Base-by-base conservation (phyloP, 805 yeast genomes). In the Starmera dryadoides region DNA sequence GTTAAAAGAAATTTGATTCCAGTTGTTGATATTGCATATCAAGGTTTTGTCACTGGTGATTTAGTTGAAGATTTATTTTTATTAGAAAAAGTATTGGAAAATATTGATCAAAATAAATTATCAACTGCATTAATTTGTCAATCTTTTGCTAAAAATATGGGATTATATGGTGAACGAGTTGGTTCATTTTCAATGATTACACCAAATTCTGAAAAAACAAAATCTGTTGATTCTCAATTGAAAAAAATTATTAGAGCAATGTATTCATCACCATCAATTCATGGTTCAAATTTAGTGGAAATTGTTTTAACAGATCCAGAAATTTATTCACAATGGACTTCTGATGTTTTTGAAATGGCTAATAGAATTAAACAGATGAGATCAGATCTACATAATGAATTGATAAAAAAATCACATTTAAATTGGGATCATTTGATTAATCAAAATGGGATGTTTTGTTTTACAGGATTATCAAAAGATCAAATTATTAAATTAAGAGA, bases 391-490 rank as follows among this genome's bases (percentile, higher is more conserved):
- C 76, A 75, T 60, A 71, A 75, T 39, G 69, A 75, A 45, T 73
- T 87, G 67, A 56, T 40, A 46, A 69, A 63, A 43, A 77, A 69
- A 56, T 66, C 78, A 57, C 70, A 64, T 56, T 72, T 81, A 50
- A 70, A 77, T 60, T 91, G 98, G 98, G 82, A 81, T 39, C 95
- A 86, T 58, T 72, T 91, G 53, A 68, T 84, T 41, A 74, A 80
- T 56, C 98, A 91, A 64, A 83, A 91, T 59, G 98, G 98, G 52
- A 91, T 91, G 98, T 91, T 91, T 66, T 86, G 91, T 53, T 91
- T 75, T 69, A 89, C 97, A 28, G 96, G 96, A 7, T 72, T 91
- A 45, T 58, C 63, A 25, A 68, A 76, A 34, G 77, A 74, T 36
- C 95, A 88, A 64, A 91, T 86, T 36, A 69, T 76, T 42, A 64